These are phyloP conservation scores for Didymella exigua DNA, from an alignment of 2,329 filamentous ascomycete genomes.

Conservation along the genomic window DNA sequence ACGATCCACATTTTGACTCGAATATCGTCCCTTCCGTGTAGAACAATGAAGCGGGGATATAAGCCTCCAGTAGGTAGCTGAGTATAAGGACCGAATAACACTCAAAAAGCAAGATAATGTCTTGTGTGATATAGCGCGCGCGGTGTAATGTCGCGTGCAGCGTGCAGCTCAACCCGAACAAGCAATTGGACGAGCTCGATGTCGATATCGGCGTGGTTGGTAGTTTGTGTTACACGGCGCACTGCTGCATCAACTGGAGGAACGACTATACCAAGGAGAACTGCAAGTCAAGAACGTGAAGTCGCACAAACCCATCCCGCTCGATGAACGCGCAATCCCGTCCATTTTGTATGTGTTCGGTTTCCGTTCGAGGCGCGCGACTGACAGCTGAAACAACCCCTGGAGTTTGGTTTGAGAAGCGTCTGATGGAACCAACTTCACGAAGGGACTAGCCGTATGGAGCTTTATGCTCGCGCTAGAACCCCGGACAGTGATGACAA, in stretches of 20 bases:
- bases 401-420: slow-evolving; percentile 10
- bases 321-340: slow-evolving; percentile 8
- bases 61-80: not conserved
- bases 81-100: not conserved
- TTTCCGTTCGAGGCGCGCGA: slow-evolving; percentile 17
- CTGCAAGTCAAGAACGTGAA: slow-evolving; percentile 1
- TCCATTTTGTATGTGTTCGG: slow-evolving; percentile 14
- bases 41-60: not conserved
- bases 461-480: slow-evolving; percentile 6
- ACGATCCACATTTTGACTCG: slow-evolving; percentile 12
- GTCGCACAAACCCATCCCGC: slow-evolving; percentile 8
- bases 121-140: slow-evolving; percentile 3
- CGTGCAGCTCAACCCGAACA: slow-evolving; percentile 8
- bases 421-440: slow-evolving; percentile 14
- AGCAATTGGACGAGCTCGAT: slow-evolving; percentile 10
- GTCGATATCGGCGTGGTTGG: slow-evolving; percentile 4
- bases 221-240: slow-evolving; percentile 9
- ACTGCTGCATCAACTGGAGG: slow-evolving; percentile 9
- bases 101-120: slow-evolving; percentile 3
- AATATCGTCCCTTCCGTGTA: not conserved
- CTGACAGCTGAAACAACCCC: slow-evolving; percentile 15
- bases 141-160: slow-evolving; percentile 17
- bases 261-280: slow-evolving; percentile 10
- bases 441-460: slow-evolving; percentile 9
- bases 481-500: not conserved